phyloP scores from a whole-genome alignment of 768 basidiomycete species.

The Boletus rubroflammeus region DNA sequence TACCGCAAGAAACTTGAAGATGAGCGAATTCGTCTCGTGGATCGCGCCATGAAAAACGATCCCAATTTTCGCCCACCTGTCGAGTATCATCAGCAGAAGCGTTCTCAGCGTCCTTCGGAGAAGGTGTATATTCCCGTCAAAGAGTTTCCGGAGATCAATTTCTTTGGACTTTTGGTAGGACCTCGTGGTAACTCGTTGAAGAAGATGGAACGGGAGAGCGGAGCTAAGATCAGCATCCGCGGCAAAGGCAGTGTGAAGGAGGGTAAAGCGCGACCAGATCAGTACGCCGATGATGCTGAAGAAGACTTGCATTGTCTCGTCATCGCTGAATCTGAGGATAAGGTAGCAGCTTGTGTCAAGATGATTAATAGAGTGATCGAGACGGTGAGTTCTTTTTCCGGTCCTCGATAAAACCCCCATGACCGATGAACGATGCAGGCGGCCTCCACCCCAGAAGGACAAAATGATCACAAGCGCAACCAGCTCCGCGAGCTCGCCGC shows the following conservation, averaged over 20 bases:
- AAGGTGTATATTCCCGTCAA: constrained; percentile 99
- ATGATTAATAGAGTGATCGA: constrained; percentile 98
- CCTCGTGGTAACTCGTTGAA: constrained; percentile 99
- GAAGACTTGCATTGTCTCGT: constrained; percentile 99
- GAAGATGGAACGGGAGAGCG: constrained; percentile 98
- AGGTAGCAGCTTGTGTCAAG: constrained; percentile 86
- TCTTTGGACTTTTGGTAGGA: constrained; percentile 96
- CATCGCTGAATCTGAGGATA: constrained; percentile 87
- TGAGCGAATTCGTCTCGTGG: constrained; percentile 88
- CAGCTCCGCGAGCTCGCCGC: constrained; percentile 97
- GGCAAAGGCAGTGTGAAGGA: constrained; percentile 99
- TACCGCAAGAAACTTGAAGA: constrained; percentile 95
- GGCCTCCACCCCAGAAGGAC: constrained; percentile 97
- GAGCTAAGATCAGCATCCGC: constrained; percentile 97
- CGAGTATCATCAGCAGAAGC: constrained; percentile 94
- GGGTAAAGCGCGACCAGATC: constrained; percentile 94
- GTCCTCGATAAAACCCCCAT: background rate
- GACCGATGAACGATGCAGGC: constrained; percentile 51
- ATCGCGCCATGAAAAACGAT: constrained; percentile 95
- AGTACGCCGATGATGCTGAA: constrained; percentile 93
- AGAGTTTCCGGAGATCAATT: constrained; percentile 99
- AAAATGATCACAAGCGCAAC: constrained; percentile 99
- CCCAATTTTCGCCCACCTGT: constrained; percentile 97
- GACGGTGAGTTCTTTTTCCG: constrained; percentile 58
- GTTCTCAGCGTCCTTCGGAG: constrained; percentile 89